phyloP scores from a whole-genome alignment of 805 yeast genomes.

The Spathaspora passalidarum region DNA sequence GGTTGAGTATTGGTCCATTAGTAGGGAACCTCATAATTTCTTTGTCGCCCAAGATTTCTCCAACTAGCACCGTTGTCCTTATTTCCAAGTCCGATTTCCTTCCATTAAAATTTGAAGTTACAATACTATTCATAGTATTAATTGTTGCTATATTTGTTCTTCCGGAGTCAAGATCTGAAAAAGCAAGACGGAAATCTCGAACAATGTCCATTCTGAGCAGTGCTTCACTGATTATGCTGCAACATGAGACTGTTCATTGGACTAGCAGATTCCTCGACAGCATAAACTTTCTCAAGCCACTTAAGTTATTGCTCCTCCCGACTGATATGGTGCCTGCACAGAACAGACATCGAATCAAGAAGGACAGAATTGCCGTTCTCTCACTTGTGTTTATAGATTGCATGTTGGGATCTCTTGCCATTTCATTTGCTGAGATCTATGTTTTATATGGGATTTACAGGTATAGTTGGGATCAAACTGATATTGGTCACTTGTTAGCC shows the following conservation, averaged over 20 bases:
- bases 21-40: constrained; percentile 40
- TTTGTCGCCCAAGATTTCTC: constrained; percentile 6
- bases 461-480: constrained; percentile 53
- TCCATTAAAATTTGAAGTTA: constrained; percentile 31
- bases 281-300: constrained; percentile 39
- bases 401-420: constrained; percentile 23
- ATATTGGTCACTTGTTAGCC: constrained; percentile 56
- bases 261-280: constrained; percentile 3
- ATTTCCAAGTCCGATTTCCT: constrained; percentile 25
- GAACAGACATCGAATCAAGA: constrained; percentile 14
- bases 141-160: constrained; percentile 32
- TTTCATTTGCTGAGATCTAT: constrained; percentile 39
- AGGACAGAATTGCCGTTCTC: constrained; percentile 39
- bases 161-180: constrained; percentile 62
- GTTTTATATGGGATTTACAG: constrained; percentile 52
- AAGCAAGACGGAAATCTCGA: constrained; percentile 53
- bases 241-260: neutral
- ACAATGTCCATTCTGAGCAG: constrained; percentile 26
- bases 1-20: constrained; percentile 65
- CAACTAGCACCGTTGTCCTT: neutral
- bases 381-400: constrained; percentile 48
- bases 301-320: constrained; percentile 55
- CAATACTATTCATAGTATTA: constrained; percentile 29
- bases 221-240: constrained; percentile 10
- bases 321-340: constrained; percentile 23